Base-by-base conservation (phyloP, 768 basidiomycete genomes). In the Mycena rebaudengoi region DNA sequence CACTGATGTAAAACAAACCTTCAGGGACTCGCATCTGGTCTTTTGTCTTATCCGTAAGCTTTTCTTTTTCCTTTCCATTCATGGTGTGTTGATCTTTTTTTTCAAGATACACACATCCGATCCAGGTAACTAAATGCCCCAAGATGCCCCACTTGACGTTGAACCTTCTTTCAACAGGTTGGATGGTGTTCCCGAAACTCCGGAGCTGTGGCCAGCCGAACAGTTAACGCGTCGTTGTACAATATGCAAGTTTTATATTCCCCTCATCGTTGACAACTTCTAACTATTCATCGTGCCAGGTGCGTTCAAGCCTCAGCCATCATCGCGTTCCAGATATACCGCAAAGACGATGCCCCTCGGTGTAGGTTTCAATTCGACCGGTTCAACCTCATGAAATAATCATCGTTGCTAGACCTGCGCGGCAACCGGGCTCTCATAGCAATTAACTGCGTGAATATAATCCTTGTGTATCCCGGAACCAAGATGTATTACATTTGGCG, bases 111-210 rank as follows among this genome's bases (percentile, higher is more conserved):
- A 81, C 80, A 14, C 84, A 85, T 64, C 81, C 84, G 3, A 84
- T 86, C 37, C 83, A 86, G 74, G 77, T 75, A 67, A n/a, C 51
- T 10, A 35, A 12, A 44, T 43, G 30, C 13, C 28, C 23, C 20
- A 28, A 0, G 13, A 20, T 4, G 16, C 23, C 13, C 1, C 6
- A 8, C 6, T 7, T 21, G 4, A 25, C 23, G 12, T 11, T 33
- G 5, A 40, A 25, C 16, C 40, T 6, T 39, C 26, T 26, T 2
- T 33, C 10, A 37, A 30, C 37, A 79, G 76, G 84, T 87, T 10
- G 85, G 74, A 21, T 88, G 85, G 87, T 85, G 84, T 66, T 88
- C 86, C 14, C 82, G 86, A 28, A 88, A 88, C 60, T 78, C 86
- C 0, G 87, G 86, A 29, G 85, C 81, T 2, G 87, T 88, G 12